phyloP scores from a whole-genome alignment of 108 stramenopile genomes.

The Nitzschia sp. region DNA sequence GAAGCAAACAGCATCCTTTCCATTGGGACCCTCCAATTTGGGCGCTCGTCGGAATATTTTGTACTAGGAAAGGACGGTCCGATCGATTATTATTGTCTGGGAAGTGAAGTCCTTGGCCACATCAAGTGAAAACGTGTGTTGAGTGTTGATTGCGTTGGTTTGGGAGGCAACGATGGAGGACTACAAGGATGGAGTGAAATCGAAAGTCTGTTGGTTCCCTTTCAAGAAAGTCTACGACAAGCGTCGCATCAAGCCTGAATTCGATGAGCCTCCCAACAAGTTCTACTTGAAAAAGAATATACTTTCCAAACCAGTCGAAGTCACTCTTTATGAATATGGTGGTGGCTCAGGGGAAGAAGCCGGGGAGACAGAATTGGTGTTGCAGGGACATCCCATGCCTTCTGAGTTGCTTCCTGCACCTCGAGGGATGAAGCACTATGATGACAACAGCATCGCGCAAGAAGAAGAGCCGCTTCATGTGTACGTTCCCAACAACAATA shows the following conservation, averaged over 20 bases:
- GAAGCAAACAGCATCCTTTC: too few species aligned
- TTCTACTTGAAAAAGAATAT: not conserved
- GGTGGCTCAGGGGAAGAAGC: not conserved
- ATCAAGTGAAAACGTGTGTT: too few species aligned
- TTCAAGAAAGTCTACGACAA: constrained; percentile 15
- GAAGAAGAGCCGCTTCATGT: constrained; percentile 1
- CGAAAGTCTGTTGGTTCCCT: constrained; percentile 16
- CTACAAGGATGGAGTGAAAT: not conserved
- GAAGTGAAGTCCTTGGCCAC: too few species aligned
- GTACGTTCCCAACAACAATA: not conserved
- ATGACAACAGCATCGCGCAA: not conserved
- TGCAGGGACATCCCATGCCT: not conserved
- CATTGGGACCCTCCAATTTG: too few species aligned
- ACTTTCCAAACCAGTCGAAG: not conserved
- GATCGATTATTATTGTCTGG: too few species aligned
- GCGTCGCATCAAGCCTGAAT: not conserved
- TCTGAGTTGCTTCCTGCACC: not conserved
- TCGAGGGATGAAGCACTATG: not conserved
- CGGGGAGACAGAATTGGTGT: not conserved
- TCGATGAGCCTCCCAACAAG: not conserved
- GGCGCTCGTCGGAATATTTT: too few species aligned
- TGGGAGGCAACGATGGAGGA: too few species aligned
- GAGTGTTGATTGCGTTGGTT: too few species aligned
- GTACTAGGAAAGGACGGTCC: too few species aligned
- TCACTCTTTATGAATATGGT: not conserved